Percentiles rank a stretch among this genome's conserved stretches.
phyloP scores from a whole-genome alignment of 768 basidiomycete genomes.

The Pisolithus sp. region DNA sequence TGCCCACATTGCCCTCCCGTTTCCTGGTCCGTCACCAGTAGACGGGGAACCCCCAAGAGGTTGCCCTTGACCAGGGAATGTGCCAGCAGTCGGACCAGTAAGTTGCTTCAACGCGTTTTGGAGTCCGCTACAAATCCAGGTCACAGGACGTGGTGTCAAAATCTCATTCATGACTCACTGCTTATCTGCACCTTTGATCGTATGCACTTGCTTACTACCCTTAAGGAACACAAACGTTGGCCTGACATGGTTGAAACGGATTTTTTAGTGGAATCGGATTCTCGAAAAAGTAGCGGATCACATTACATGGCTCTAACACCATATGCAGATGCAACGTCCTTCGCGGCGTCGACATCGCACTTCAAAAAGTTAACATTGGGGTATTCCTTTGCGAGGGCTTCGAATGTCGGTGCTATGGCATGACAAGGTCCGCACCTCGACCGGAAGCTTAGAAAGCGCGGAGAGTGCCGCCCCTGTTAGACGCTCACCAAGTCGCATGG shows the following conservation, averaged over 20 bases:
- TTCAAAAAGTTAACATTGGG: slow-evolving; percentile 75
- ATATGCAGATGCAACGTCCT: slow-evolving; percentile 61
- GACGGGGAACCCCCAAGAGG: slow-evolving; percentile 53
- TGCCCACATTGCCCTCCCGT: slow-evolving; percentile 31
- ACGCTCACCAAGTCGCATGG: slow-evolving; percentile 68
- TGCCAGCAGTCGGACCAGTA: slow-evolving; percentile 32
- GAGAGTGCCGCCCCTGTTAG: background rate
- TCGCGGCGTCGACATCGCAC: slow-evolving; percentile 69
- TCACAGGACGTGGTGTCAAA: slow-evolving; percentile 2
- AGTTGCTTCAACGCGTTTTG: slow-evolving; percentile 54
- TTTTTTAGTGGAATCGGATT: background rate
- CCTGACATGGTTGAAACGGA: slow-evolving; percentile 34
- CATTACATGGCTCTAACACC: slow-evolving; percentile 64
- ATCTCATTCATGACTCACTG: slow-evolving; percentile 35
- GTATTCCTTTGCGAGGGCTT: slow-evolving; percentile 63
- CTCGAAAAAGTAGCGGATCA: slow-evolving; percentile 10
- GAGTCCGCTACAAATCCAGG: slow-evolving; percentile 41
- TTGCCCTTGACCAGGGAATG: slow-evolving; percentile 69
- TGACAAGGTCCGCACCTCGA: slow-evolving; percentile 84
- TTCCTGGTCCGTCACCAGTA: slow-evolving; percentile 29
- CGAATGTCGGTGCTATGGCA: slow-evolving; percentile 71
- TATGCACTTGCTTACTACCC: slow-evolving; percentile 59
- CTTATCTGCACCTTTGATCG: slow-evolving; percentile 66
- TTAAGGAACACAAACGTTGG: slow-evolving; percentile 80
- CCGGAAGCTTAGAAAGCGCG: slow-evolving; percentile 6